A percentile compares a stretch with the other conserved stretches of the same genome.
Conservation (phyloP, 768 basidiomycete species). For the Polyporus arcularius region DNA sequence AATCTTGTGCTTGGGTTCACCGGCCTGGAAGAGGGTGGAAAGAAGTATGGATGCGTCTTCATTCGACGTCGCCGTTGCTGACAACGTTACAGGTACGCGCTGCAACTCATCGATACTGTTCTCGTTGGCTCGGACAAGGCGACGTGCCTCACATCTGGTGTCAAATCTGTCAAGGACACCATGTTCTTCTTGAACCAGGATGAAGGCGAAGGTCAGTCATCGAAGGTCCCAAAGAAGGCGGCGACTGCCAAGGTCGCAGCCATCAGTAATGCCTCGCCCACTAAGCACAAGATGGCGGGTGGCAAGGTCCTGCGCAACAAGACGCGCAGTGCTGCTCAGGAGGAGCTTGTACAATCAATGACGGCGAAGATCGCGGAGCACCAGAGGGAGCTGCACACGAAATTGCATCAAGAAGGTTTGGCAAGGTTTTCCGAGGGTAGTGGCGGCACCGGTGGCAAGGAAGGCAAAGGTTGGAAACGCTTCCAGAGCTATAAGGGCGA, state of each 20-base stretch:
- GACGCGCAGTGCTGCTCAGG: slow-evolving; percentile 83
- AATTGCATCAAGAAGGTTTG: slow-evolving; percentile 77
- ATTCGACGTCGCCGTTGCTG: not conserved
- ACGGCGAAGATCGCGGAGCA: slow-evolving; percentile 83
- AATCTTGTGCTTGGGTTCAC: slow-evolving; percentile 85
- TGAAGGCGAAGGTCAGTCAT: slow-evolving; percentile 53
- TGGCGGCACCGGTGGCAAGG: slow-evolving; percentile 70
- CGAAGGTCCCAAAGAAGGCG: slow-evolving; percentile 57
- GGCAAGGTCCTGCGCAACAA: slow-evolving; percentile 90
- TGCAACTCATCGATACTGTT: slow-evolving; percentile 89
- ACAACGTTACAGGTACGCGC: slow-evolving; percentile 62
- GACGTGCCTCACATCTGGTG: slow-evolving; percentile 78
- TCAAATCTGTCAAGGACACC: slow-evolving; percentile 82
- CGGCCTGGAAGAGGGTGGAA: slow-evolving; percentile 76
- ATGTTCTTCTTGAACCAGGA: slow-evolving; percentile 80
- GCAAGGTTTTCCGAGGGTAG: slow-evolving; percentile 84
- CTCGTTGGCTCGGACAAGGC: slow-evolving; percentile 69
- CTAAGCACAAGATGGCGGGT: slow-evolving; percentile 73
- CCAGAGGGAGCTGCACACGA: slow-evolving; percentile 78
- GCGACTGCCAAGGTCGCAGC: slow-evolving; percentile 46
- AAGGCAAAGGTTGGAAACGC: slow-evolving; percentile 92
- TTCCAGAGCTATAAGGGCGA: slow-evolving; percentile 98
- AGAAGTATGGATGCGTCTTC: slow-evolving; percentile 55
- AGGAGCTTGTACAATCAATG: slow-evolving; percentile 79
- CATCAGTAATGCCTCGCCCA: slow-evolving; percentile 65